Evolutionary conservation across 2,329 filamentous ascomycete species (phyloP), one percentile per base, ranked within the genome.

Genomic region (Verticillium zaregamsianum): DNA sequence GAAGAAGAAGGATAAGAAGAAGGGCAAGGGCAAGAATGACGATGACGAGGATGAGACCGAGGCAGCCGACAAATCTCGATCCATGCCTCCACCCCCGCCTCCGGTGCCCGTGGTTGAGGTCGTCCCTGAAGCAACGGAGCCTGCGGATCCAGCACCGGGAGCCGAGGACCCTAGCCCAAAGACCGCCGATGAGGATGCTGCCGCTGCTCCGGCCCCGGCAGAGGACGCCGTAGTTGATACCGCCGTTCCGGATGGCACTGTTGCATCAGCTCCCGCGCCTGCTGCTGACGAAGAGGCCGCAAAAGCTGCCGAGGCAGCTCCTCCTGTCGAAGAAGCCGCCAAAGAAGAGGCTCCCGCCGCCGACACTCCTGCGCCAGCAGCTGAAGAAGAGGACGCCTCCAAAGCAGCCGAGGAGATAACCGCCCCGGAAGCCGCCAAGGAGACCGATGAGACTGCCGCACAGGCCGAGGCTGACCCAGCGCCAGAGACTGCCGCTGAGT

Each of bases 1-100:
- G 55, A 62, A 62, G 52, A 55, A 63, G 33, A 65, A 66, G 40
- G 59, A 60, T 5, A 62, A 63, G 57, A 59, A 62, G 45, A 61
- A 64, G 62, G 45, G 33, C 28, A 54, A 59, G 23, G 32, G 35
- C 31, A 62, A 63, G 55, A 63, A 64, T 37, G 61, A 57, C 25
- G 45, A 60, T 17, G 54, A 45, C 20, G 15, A 23, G 14, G 61
- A 60, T 14, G 23, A 60, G 20, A 59, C 59, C 49, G 37, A 57
- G 28, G 33, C 28, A 12, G 55, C 61, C 32, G 60, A 54, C 39
- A 33, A 17, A 49, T 55, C 14, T 45, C 49, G 25, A 57, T 59
- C 54, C 31, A 20, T 25, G 8, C 35, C 14, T 8, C 57, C 52
- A n/a, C 60, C 60, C 7, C 58, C 60, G 2, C 9, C 25, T 12